Conservation (phyloP, 2,329 filamentous ascomycete genomes). For the Cordyceps fumosorosea region DNA sequence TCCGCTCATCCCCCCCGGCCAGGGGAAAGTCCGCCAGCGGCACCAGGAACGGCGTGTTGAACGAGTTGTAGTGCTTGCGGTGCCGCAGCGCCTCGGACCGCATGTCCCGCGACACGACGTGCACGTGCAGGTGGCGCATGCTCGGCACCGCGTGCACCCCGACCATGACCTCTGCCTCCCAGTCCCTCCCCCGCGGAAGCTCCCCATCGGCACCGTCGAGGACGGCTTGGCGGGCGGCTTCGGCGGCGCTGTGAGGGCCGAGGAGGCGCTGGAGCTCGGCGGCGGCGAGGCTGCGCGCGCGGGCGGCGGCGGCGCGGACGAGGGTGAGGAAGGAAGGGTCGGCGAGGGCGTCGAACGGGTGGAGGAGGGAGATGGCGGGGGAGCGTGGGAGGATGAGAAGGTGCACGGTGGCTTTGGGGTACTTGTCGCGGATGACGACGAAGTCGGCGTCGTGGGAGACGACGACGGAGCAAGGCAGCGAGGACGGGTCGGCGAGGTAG, state of each 20-base stretch:
- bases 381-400: slow-evolving; percentile 80
- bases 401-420: slow-evolving; percentile 80
- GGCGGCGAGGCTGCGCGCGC: slow-evolving; percentile 60
- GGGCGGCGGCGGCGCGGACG: slow-evolving; percentile 54
- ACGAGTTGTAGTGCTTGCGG: slow-evolving; percentile 87
- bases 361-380: slow-evolving; percentile 48
- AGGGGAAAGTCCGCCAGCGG: slow-evolving; percentile 74
- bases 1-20: slow-evolving; percentile 54
- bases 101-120: slow-evolving; percentile 78
- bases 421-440: slow-evolving; percentile 75
- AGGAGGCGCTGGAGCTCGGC: slow-evolving; percentile 67
- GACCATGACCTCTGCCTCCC: slow-evolving; percentile 63
- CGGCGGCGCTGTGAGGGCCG: slow-evolving; percentile 55
- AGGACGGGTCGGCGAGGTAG: slow-evolving; percentile 59
- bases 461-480: slow-evolving; percentile 53
- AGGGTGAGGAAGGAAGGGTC: slow-evolving; percentile 61
- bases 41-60: slow-evolving; percentile 79
- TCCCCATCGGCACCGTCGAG: slow-evolving; percentile 47
- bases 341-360: slow-evolving; percentile 73
- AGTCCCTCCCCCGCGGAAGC: slow-evolving; percentile 70
- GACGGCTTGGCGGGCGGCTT: slow-evolving; percentile 59
- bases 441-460: slow-evolving; percentile 62
- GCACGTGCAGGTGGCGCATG: slow-evolving; percentile 89
- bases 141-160: slow-evolving; percentile 84
- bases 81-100: slow-evolving; percentile 66